phyloP scores from a whole-genome alignment of 768 basidiomycete species.

The Serendipita sp. region DNA sequence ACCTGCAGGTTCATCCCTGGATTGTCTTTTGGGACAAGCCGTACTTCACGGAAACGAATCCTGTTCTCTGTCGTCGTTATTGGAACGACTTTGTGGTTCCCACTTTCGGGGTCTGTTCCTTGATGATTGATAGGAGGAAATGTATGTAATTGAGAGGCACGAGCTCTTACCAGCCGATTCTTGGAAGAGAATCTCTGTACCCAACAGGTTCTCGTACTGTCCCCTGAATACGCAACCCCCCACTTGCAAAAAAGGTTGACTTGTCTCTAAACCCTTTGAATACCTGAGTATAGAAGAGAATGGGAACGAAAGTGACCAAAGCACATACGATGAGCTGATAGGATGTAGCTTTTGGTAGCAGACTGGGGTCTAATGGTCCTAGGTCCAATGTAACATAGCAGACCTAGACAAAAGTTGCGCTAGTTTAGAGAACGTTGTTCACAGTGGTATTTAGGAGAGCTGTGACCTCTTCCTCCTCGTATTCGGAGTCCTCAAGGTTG shows the following conservation, averaged over 20 bases:
- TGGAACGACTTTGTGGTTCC: slow-evolving; percentile 28
- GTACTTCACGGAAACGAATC: slow-evolving; percentile 58
- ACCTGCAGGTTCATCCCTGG: slow-evolving; percentile 6
- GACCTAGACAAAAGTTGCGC: slow-evolving; percentile 20
- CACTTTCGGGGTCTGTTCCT: slow-evolving; percentile 26
- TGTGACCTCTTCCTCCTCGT: slow-evolving; percentile 38
- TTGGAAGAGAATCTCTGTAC: slow-evolving; percentile 55
- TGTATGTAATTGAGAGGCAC: slow-evolving; percentile 5
- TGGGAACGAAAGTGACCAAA: not conserved
- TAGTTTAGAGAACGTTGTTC: not conserved
- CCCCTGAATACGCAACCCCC: slow-evolving; percentile 64
- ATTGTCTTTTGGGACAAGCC: slow-evolving; percentile 29
- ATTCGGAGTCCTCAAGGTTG: slow-evolving; percentile 48
- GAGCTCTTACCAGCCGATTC: slow-evolving; percentile 39
- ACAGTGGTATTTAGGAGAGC: not conserved
- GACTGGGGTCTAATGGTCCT: slow-evolving; percentile 51
- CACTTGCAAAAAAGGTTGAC: slow-evolving; percentile 61
- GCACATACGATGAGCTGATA: slow-evolving; percentile 59
- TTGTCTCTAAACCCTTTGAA: slow-evolving; percentile 55
- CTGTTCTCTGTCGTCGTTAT: slow-evolving; percentile 51
- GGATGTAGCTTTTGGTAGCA: slow-evolving; percentile 52
- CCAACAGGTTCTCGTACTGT: slow-evolving; percentile 46
- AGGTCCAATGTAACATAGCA: slow-evolving; percentile 62
- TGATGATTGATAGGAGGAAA: slow-evolving; percentile 15
- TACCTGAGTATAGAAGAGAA: not conserved